Evolutionary conservation across 2,329 filamentous ascomycete genomes (phyloP).

Genomic region (Capronia epimyces): DNA sequence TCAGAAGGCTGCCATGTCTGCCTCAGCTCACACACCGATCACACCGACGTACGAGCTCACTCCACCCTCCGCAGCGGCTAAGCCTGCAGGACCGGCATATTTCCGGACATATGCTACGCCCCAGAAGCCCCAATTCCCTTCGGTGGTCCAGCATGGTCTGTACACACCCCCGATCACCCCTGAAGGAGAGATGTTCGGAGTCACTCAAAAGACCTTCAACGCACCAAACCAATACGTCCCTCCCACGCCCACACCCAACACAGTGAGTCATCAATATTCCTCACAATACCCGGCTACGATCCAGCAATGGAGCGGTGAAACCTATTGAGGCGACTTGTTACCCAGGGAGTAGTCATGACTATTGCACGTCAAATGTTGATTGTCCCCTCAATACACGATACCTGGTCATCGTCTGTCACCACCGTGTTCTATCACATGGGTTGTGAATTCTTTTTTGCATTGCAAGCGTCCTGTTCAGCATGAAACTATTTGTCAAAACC

Average conservation of each 20-base stretch:
- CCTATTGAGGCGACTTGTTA: slow-evolving; percentile 10
- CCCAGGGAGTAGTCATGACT: not conserved
- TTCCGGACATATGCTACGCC: slow-evolving; percentile 27
- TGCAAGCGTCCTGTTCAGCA: slow-evolving; percentile 21
- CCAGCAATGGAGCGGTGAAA: slow-evolving; percentile 18
- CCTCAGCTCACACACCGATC: slow-evolving; percentile 31
- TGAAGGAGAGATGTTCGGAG: slow-evolving; percentile 35
- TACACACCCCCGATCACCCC: slow-evolving; percentile 47
- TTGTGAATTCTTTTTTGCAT: slow-evolving; percentile 20
- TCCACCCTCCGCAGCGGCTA: slow-evolving; percentile 32
- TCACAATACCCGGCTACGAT: slow-evolving; percentile 15
- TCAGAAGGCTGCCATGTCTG: slow-evolving; percentile 53
- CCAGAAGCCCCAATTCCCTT: slow-evolving; percentile 26
- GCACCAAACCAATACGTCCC: slow-evolving; percentile 27
- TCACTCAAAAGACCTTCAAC: slow-evolving; percentile 34
- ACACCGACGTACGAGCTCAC: slow-evolving; percentile 31
- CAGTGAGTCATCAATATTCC: slow-evolving; percentile 16
- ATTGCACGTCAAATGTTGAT: slow-evolving; percentile 10
- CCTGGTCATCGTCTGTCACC: slow-evolving; percentile 11
- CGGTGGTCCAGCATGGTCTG: slow-evolving; percentile 36
- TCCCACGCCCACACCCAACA: slow-evolving; percentile 26
- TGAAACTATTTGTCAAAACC: slow-evolving; percentile 9
- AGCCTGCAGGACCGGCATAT: slow-evolving; percentile 18
- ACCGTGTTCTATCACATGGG: slow-evolving; percentile 14
- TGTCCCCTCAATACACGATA: slow-evolving; percentile 3